These are phyloP conservation scores for Russula brevipes DNA, from an alignment of 768 basidiomycete genomes.

Conservation along the genomic window DNA sequence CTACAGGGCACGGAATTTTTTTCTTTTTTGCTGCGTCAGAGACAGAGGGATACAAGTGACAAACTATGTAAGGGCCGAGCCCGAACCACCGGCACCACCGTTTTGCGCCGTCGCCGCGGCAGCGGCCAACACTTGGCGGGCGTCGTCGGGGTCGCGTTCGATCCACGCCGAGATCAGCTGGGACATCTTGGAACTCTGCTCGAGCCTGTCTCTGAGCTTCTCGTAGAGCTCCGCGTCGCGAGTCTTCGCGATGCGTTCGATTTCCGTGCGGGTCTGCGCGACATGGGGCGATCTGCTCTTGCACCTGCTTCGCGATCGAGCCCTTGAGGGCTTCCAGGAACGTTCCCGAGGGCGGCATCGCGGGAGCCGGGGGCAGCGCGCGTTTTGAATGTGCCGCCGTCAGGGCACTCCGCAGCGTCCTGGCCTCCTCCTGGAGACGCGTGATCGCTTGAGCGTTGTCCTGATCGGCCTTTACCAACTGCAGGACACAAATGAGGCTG, in stretches of 20 bases:
- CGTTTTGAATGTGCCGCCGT: slow-evolving; percentile 9
- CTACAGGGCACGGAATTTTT: neutral
- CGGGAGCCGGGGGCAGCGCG: neutral
- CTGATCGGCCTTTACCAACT: slow-evolving; percentile 21
- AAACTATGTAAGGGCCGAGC: neutral
- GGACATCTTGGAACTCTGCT: slow-evolving; percentile 12
- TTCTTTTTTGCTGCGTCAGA: neutral
- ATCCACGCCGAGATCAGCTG: slow-evolving; percentile 16
- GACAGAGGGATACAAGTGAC: neutral
- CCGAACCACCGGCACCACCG: neutral
- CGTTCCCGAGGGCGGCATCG: neutral
- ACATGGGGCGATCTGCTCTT: slow-evolving; percentile 16
- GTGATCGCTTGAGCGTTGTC: slow-evolving; percentile 11
- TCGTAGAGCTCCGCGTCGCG: slow-evolving; percentile 20
- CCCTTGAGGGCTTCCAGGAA: slow-evolving; percentile 11
- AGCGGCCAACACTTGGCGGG: slow-evolving; percentile 1
- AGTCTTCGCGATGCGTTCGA: slow-evolving; percentile 3
- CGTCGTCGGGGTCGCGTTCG: slow-evolving; percentile 14
- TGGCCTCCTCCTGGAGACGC: slow-evolving; percentile 12
- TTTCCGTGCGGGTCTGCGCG: neutral
- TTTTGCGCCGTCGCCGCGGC: neutral
- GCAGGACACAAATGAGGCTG: neutral
- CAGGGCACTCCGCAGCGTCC: slow-evolving; percentile 2
- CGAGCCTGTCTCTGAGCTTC: slow-evolving; percentile 12
- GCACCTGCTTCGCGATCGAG: slow-evolving; percentile 5